Evolutionary conservation across 352 stramenopile species (phyloP).

Genomic region (Elongisporangium undulatum): DNA sequence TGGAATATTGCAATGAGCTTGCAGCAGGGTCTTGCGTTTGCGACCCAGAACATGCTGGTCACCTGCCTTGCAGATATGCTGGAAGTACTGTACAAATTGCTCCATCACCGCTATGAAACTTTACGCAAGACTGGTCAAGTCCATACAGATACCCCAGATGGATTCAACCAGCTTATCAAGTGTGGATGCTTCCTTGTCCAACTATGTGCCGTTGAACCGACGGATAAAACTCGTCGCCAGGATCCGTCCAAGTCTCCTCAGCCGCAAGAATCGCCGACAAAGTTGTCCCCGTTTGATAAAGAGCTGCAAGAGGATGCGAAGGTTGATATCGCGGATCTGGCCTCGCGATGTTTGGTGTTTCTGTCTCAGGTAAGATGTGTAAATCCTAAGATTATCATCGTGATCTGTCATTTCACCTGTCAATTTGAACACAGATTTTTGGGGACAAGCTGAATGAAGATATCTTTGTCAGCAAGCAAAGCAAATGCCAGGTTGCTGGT

Average conservation of each 20-base stretch:
- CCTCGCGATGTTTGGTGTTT: slow-evolving; percentile 54
- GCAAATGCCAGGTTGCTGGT: slow-evolving; percentile 1
- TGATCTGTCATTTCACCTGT: slow-evolving; percentile 3
- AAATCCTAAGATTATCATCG: neutral
- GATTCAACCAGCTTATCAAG: slow-evolving; percentile 21
- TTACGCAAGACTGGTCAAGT: slow-evolving; percentile 11
- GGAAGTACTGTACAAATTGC: slow-evolving; percentile 25
- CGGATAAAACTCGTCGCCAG: neutral
- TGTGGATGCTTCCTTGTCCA: slow-evolving; percentile 29
- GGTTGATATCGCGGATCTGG: slow-evolving; percentile 26
- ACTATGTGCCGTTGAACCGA: slow-evolving; percentile 20
- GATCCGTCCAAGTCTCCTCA: slow-evolving; percentile 6
- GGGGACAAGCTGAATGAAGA: slow-evolving; percentile 47
- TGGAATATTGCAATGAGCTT: slow-evolving; percentile 21
- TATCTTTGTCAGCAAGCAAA: slow-evolving; percentile 24
- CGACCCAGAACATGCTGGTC: slow-evolving; percentile 2
- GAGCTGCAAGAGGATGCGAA: slow-evolving; percentile 4
- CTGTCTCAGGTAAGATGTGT: slow-evolving; percentile 47
- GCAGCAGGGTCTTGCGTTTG: slow-evolving; percentile 20
- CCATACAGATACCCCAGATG: slow-evolving; percentile 3
- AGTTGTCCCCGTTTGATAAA: neutral
- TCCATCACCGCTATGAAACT: slow-evolving; percentile 29
- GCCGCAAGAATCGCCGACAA: slow-evolving; percentile 6
- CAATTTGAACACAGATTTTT: slow-evolving; percentile 35
- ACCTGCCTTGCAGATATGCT: slow-evolving; percentile 24